These are phyloP conservation scores for Mortierella alpina DNA, from an alignment of 192 early-diverging fungal genomes.

Conservation along the genomic window DNA sequence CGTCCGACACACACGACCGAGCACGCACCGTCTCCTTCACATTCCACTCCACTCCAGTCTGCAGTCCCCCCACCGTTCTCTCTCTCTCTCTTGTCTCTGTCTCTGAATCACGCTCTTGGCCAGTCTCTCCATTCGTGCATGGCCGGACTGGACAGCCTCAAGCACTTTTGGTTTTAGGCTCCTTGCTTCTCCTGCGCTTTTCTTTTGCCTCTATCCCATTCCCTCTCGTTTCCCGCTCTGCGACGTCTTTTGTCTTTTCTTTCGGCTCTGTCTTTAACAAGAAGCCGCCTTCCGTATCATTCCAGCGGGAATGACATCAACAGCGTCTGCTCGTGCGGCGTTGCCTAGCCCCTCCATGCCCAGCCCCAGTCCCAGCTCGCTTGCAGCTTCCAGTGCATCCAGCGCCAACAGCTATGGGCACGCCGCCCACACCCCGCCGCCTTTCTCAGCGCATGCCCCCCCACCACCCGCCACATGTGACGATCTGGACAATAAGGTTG, in stretches of 20 bases:
- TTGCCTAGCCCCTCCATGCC: constrained; percentile 23
- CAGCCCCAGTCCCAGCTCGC: constrained; percentile 2
- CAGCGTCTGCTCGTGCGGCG: constrained; percentile 11
- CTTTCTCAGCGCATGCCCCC: background rate
- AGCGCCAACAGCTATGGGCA: background rate
- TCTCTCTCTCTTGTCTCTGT: background rate
- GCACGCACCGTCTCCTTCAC: background rate
- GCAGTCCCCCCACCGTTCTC: background rate
- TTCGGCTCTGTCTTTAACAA: background rate
- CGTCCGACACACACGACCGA: background rate
- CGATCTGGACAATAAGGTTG: constrained; percentile 24
- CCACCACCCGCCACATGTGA: background rate
- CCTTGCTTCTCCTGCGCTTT: too few relatives aligned
- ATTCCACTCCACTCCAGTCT: constrained; percentile 1
- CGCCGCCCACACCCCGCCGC: constrained; percentile 1
- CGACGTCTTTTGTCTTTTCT: too few relatives aligned
- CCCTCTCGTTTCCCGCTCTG: too few relatives aligned
- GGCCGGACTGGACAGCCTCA: too few relatives aligned
- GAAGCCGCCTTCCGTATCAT: background rate
- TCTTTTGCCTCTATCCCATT: too few relatives aligned
- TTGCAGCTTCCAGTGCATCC: background rate
- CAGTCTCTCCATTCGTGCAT: too few relatives aligned
- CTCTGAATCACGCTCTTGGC: background rate
- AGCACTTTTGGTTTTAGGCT: too few relatives aligned
- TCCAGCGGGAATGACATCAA: constrained; percentile 3